Evolutionary conservation across 108 stramenopile genomes (phyloP).

Genomic region (Ochromonas danica): DNA sequence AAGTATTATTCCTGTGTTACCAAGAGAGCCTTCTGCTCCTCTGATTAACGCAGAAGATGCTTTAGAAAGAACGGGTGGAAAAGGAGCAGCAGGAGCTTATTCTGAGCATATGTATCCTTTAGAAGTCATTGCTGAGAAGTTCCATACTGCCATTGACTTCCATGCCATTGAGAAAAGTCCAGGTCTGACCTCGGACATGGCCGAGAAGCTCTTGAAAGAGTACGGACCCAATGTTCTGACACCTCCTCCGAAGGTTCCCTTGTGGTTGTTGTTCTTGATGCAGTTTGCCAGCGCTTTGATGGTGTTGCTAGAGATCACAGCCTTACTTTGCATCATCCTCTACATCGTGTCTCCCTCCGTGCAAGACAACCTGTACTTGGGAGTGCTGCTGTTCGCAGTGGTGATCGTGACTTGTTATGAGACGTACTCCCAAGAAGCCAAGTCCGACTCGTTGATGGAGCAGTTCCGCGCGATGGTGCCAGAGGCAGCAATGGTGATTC

Average conservation of each 20-base stretch:
- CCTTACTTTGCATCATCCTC: slow-evolving; percentile 59
- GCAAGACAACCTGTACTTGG: slow-evolving; percentile 52
- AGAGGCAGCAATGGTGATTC: slow-evolving; percentile 43
- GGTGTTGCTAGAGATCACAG: slow-evolving; percentile 62
- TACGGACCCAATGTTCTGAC: slow-evolving; percentile 39
- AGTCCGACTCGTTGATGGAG: slow-evolving; percentile 59
- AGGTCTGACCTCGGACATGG: slow-evolving; percentile 23
- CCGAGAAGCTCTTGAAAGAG: slow-evolving; percentile 25
- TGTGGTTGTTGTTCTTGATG: slow-evolving; percentile 61
- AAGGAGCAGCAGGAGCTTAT: not conserved
- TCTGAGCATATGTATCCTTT: not conserved
- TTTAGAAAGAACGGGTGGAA: not conserved
- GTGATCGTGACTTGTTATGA: slow-evolving; percentile 64
- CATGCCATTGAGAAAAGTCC: not conserved
- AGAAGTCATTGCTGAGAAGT: slow-evolving; percentile 8
- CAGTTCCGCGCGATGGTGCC: slow-evolving; percentile 46
- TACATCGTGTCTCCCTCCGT: slow-evolving; percentile 44
- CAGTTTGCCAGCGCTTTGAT: slow-evolving; percentile 60
- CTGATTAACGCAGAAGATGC: not conserved
- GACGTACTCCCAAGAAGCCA: slow-evolving; percentile 58
- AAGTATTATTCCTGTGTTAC: not conserved
- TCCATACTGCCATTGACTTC: not conserved
- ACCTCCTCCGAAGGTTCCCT: slow-evolving; percentile 21
- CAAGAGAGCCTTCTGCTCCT: not conserved
- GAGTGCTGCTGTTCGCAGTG: slow-evolving; percentile 60